Evolutionary conservation across 805 yeast species (phyloP).

Genomic region (Wickerhamomyces xylosicus): DNA sequence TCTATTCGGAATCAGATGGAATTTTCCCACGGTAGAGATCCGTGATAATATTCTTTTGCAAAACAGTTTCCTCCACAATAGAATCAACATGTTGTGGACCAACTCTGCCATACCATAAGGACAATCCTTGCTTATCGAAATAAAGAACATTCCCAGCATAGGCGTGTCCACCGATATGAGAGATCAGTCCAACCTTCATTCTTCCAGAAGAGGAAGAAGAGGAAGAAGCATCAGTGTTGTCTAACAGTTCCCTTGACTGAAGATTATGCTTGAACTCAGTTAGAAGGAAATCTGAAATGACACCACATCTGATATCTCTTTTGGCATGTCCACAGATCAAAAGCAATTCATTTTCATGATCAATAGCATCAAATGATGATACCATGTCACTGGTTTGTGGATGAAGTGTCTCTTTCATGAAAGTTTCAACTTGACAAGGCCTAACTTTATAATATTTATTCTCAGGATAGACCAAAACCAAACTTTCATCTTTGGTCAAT

Average conservation of each 20-base stretch:
- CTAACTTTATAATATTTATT: constrained; percentile 22
- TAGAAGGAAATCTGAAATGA: constrained; percentile 45
- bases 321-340: constrained; percentile 58
- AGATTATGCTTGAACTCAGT: constrained; percentile 40
- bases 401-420: constrained; percentile 30
- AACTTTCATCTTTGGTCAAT: neutral
- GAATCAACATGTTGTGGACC: constrained; percentile 58
- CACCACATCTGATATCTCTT: constrained; percentile 61
- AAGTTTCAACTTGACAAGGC: constrained; percentile 18
- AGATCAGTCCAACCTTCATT: constrained; percentile 41
- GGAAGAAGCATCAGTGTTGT: constrained; percentile 13
- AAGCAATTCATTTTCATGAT: constrained; percentile 19
- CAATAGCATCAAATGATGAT: constrained; percentile 14
- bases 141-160: constrained; percentile 75
- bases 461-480: constrained; percentile 47
- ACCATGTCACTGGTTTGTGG: constrained; percentile 17
- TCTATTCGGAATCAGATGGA: neutral
- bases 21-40: constrained; percentile 44
- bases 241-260: constrained; percentile 21
- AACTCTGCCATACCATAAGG: constrained; percentile 72
- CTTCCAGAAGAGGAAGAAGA: constrained; percentile 8
- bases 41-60: constrained; percentile 37
- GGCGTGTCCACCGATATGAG: constrained; percentile 81
- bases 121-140: constrained; percentile 30
- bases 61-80: constrained; percentile 44